Base-by-base conservation (phyloP, 1,284 basidiomycete species). In the Ustilago bromivora region DNA sequence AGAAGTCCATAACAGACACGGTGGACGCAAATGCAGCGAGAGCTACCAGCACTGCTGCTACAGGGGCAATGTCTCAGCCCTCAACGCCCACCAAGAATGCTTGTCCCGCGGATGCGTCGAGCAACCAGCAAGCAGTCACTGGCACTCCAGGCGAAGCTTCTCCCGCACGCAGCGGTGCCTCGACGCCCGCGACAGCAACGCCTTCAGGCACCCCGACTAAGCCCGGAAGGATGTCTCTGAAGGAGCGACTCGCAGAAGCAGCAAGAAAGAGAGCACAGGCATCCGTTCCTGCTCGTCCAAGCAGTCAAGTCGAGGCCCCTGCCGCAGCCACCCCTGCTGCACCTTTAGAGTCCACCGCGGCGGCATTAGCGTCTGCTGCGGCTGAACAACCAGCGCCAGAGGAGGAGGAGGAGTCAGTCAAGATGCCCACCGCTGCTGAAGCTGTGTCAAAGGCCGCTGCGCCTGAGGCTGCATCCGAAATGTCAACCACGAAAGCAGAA, bases 231-330 rank as follows among this genome's bases (percentile, higher is more conserved):
- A 75, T 79, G 76, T 71, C 78, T 1, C 51, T 82, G 38, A 73
- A 82, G 52, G 72, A 82, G 52, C 71, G 80, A 13, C 62, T 82
- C 1, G 79, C 78, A 0, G 80, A 82, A 57, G 80, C 80, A 17
- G 80, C 80, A 3, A 52, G 72, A 19, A 82, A 82, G 49, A 53
- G 80, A 19, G 72, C 75, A 7, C 63, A 65, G 55, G 65, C 54
- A 28, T 54, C 63, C 8, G 57, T 46, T n/a, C 43, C 66, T 17
- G 67, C 61, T 43, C 60, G 52, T 57, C 43, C 52, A 5, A 47
- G 13, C 23, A 56, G 54, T 38, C 70, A 59, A 19, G 35, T 38
- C 10, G 56, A 56, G 35, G 49, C 51, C 34, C 23, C 38, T 28
- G 53, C 53, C 38, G 23, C 40, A 0, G 36, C 40, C 32, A 40